Evolutionary conservation across 192 early-diverging fungal genomes (phyloP).

Genomic region (Diversispora eburnea): DNA sequence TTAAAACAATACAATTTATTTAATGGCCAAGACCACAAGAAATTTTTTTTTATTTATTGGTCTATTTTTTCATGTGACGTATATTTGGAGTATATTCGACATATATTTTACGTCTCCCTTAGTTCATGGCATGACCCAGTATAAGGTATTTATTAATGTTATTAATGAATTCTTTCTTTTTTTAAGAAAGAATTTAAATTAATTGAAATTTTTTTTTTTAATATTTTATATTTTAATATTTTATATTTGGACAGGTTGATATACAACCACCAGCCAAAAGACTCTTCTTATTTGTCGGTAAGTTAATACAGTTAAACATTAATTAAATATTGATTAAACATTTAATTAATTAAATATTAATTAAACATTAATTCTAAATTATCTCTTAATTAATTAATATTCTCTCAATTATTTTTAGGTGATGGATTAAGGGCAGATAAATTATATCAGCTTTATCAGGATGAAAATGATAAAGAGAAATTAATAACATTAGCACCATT

Average conservation of each 20-base stretch:
- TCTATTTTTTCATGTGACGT: slow-evolving; percentile 87
- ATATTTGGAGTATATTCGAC: slow-evolving; percentile 92
- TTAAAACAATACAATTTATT: not conserved
- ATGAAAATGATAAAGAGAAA: slow-evolving; percentile 33
- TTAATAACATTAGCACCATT: slow-evolving; percentile 55
- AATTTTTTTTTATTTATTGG: slow-evolving; percentile 69
- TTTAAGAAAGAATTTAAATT: not conserved
- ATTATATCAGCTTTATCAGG: slow-evolving; percentile 73
- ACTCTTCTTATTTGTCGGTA: slow-evolving; percentile 83
- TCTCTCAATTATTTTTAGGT: slow-evolving; percentile 43
- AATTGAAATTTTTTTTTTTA: not conserved
- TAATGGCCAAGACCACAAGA: slow-evolving; percentile 26
- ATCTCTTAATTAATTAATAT: not conserved
- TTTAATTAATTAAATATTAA: not conserved
- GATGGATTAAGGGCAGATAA: slow-evolving; percentile 94
- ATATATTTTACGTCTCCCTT: slow-evolving; percentile 98
- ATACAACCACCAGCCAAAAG: slow-evolving; percentile 76
- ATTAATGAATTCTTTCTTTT: not conserved
- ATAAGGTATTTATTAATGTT: slow-evolving; percentile 31
- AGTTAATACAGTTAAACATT: not conserved
- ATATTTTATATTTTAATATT: not conserved
- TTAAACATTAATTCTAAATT: not conserved
- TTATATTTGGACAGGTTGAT: slow-evolving; percentile 43
- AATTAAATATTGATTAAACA: not conserved
- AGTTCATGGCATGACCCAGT: slow-evolving; percentile 94